Base-by-base conservation (phyloP, 2,329 filamentous ascomycete species). In the Fusarium pseudocircinatum region DNA sequence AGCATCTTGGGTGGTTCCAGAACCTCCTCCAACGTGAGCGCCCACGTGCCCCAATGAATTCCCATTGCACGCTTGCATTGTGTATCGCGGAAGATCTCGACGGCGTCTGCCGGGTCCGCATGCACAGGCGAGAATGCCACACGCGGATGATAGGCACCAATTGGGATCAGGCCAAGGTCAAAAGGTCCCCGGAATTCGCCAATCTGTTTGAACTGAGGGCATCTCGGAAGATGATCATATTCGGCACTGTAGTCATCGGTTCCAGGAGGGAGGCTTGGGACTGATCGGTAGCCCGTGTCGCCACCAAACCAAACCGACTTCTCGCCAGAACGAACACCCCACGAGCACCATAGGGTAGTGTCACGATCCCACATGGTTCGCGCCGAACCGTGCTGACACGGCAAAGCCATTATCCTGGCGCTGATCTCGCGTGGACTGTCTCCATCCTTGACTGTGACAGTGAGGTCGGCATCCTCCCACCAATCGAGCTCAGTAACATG, bases 21-120 rank as follows among this genome's bases (percentile, higher is more conserved):
- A 3, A 97, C 92, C 67, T 95, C 93, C 82, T 98, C 96, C 68
- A 90, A 87, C 0, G 95, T 97, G 75, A 97, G 82, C 2, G 94
- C 91, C 94, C 95, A 98, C 0, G 93, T 92, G 6, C 95, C 95
- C 95, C 95, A 98, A 80, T 98, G 96, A 76, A 98, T 97, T 4
- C 90, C 95, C 84, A 98, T 87, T 28, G 95, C 95, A 24, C 84
- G 86, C 77, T 89, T 86, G 84, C 95, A 98, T 75, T 88, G 88
- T 2, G 94, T 97, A 77, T 98, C 95, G 12, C 86, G 82, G 82
- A 97, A 97, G 75, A 98, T 97, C 77, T 96, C 94, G 42, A 97
- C 95, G 1, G 92, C 89, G 80, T 98, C 96, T 74, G 90, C 91
- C 0, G 96, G 96, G 80, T 97, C 93, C 13, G 93, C 92, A 81